phyloP scores from a whole-genome alignment of 2,329 filamentous ascomycete species.

The Colletotrichum kahawae region DNA sequence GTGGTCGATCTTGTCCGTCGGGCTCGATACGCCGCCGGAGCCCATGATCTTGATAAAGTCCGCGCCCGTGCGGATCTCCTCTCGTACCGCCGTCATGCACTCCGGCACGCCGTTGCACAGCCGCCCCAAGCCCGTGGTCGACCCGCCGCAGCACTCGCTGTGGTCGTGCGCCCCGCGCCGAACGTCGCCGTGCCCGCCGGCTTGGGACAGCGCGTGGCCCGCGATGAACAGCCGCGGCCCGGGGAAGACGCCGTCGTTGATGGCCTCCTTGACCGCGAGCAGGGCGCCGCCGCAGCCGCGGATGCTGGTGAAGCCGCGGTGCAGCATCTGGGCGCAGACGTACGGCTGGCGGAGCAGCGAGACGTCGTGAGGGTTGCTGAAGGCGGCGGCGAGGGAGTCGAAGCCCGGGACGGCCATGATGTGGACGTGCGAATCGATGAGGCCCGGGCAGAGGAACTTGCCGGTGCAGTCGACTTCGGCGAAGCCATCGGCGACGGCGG shows the following conservation, averaged over 20 bases:
- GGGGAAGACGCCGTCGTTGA: slow-evolving; percentile 57
- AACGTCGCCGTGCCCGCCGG: slow-evolving; percentile 63
- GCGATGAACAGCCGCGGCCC: slow-evolving; percentile 63
- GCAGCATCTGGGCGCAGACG: slow-evolving; percentile 54
- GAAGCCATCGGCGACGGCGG: slow-evolving; percentile 26
- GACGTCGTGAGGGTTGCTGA: slow-evolving; percentile 36
- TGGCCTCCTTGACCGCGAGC: slow-evolving; percentile 60
- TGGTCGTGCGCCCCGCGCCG: slow-evolving; percentile 47
- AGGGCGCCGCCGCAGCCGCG: slow-evolving; percentile 64
- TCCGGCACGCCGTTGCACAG: slow-evolving; percentile 60
- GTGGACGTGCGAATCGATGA: slow-evolving; percentile 35
- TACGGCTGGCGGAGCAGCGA: slow-evolving; percentile 50
- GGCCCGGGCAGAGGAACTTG: slow-evolving; percentile 30
- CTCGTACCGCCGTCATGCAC: slow-evolving; percentile 56
- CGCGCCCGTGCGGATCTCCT: slow-evolving; percentile 59
- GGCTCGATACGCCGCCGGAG: slow-evolving; percentile 60
- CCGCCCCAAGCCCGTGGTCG: slow-evolving; percentile 43
- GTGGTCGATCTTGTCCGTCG: slow-evolving; percentile 58
- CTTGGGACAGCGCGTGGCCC: slow-evolving; percentile 59
- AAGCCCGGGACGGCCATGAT: slow-evolving; percentile 33
- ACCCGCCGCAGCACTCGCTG: slow-evolving; percentile 50
- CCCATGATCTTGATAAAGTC: slow-evolving; percentile 70
- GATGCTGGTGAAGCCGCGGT: slow-evolving; percentile 63
- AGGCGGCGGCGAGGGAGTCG: slow-evolving; percentile 28
- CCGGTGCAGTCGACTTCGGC: slow-evolving; percentile 28